Evolutionary conservation across 2,329 filamentous ascomycete species (phyloP).

Genomic region (Seiridium cupressi): DNA sequence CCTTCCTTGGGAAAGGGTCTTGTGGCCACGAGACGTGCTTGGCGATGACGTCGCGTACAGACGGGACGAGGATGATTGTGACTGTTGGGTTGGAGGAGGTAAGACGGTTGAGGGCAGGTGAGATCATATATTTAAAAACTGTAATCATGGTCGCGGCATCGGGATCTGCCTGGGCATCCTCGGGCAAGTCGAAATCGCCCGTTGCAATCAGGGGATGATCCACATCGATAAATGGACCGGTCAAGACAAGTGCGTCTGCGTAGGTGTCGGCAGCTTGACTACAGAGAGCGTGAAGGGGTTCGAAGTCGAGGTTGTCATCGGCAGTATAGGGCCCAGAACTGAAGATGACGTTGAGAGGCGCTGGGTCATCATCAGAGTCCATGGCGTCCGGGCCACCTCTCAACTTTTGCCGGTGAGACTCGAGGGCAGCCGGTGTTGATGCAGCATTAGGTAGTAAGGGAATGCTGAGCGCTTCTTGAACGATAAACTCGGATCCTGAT

Average conservation of each 20-base stretch:
- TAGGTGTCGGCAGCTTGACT: constrained; percentile 70
- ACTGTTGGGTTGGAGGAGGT: constrained; percentile 69
- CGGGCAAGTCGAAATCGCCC: constrained; percentile 75
- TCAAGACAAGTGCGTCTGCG: constrained; percentile 76
- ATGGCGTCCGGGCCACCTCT: constrained; percentile 62
- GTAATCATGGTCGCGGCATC: constrained; percentile 79
- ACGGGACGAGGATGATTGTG: constrained; percentile 80
- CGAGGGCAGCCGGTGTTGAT: constrained; percentile 63
- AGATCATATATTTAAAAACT: constrained; percentile 79
- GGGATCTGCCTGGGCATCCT: constrained; percentile 64
- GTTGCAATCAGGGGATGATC: constrained; percentile 85
- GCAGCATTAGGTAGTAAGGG: constrained; percentile 75
- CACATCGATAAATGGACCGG: constrained; percentile 86
- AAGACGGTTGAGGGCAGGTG: constrained; percentile 70
- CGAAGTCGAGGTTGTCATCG: constrained; percentile 88
- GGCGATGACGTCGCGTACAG: constrained; percentile 65
- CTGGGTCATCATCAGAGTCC: constrained; percentile 55
- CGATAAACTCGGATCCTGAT: constrained; percentile 78
- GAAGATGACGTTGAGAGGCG: constrained; percentile 74
- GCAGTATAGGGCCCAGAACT: constrained; percentile 88
- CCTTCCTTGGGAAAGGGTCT: constrained; percentile 61
- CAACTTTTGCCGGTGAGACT: constrained; percentile 67
- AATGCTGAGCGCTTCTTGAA: constrained; percentile 71
- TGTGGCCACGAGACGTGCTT: constrained; percentile 68
- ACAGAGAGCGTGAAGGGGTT: constrained; percentile 80